Base-by-base conservation (phyloP, 441 rosid genomes). In the Jatropha podagrica region DNA sequence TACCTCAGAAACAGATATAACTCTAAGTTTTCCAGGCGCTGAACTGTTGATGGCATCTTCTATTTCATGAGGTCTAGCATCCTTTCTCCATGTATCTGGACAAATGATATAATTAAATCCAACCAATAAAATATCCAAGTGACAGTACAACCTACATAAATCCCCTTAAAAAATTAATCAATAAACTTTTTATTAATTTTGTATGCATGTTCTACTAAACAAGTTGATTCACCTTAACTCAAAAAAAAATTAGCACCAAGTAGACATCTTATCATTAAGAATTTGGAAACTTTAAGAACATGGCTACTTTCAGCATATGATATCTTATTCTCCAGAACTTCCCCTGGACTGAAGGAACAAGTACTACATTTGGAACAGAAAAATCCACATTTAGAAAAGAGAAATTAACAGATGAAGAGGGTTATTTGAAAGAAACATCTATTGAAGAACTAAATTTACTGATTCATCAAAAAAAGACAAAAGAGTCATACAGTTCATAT, bases 81-180 rank as follows among this genome's bases (percentile, higher is more conserved):
- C 95, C 81, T 86, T 88, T 79, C 90, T 94, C 99, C 98, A 96
- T 46, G 97, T 96, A 88, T 96, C 98, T 95, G 78, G 81, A 74
- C 73, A 83, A 46, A 73, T 26, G 63, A 77, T 55, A 44, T 52
- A 68, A 55, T 68, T 42, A 61, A 26, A 72, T 60, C 69, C 52
- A 59, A 51, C 49, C 26, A 51, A 74, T 49, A 12, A 44, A 27
- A 52, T 55, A 55, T 20, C 63, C 56, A 81, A 64, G 61, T 70
- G 8, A 56, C 15, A 27, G 68, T 42, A 65, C 42, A 71, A 40
- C 55, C 10, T 0, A 60, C 13, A 68, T 32, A 9, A 67, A 56
- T 49, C 32, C 61, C 41, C 55, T 41, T 13, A 65, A 74, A 55
- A 40, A 68, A 32, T 40, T 26, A 55, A 44, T 67, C 18, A 55